Percentiles rank a stretch among this genome's conserved stretches.
These are phyloP conservation scores for Nakaseomyces glabratus DNA, from an alignment of 1,139 yeast species.

Conservation along the genomic window DNA sequence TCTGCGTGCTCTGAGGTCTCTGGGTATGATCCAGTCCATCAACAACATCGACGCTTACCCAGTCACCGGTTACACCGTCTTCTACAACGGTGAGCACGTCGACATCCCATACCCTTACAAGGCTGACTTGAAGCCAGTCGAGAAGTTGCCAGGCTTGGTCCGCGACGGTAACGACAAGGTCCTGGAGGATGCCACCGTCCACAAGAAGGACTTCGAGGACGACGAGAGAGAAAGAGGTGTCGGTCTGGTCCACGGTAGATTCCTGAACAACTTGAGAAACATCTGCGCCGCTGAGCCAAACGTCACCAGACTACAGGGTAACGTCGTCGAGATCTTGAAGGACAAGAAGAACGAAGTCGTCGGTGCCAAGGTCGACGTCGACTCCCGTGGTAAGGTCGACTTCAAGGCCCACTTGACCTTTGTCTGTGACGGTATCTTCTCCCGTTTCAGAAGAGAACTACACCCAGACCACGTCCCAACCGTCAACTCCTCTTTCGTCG, in stretches of 20 bases:
- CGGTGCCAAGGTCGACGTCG: slow-evolving; percentile 52
- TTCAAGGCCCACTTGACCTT: slow-evolving; percentile 59
- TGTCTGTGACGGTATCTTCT: slow-evolving; percentile 89
- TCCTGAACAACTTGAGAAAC: slow-evolving; percentile 65
- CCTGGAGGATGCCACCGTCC: slow-evolving; percentile 42
- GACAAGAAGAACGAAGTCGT: slow-evolving; percentile 46
- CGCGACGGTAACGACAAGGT: slow-evolving; percentile 46
- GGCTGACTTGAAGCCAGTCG: slow-evolving; percentile 38
- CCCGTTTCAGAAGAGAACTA: slow-evolving; percentile 77
- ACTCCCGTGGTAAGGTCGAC: slow-evolving; percentile 31
- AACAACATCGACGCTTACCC: slow-evolving; percentile 75
- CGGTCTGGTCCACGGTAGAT: slow-evolving; percentile 87
- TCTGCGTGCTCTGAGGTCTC: slow-evolving; percentile 62
- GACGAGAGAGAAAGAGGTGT: slow-evolving; percentile 63
- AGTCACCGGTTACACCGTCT: slow-evolving; percentile 73
- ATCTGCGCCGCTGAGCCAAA: slow-evolving; percentile 61
- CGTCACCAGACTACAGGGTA: slow-evolving; percentile 73
- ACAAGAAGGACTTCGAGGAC: slow-evolving; percentile 47
- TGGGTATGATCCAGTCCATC: slow-evolving; percentile 74
- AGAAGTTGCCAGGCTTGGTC: slow-evolving; percentile 48
- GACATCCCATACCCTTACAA: slow-evolving; percentile 65
- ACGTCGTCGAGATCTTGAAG: slow-evolving; percentile 55
- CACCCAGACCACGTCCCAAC: slow-evolving; percentile 48
- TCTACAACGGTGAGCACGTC: slow-evolving; percentile 50
- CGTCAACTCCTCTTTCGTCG: slow-evolving; percentile 80